Percentiles rank a stretch among this genome's conserved stretches.
These are phyloP conservation scores for Pythium oligandrum DNA, from an alignment of 352 stramenopile genomes.

Conservation along the genomic window DNA sequence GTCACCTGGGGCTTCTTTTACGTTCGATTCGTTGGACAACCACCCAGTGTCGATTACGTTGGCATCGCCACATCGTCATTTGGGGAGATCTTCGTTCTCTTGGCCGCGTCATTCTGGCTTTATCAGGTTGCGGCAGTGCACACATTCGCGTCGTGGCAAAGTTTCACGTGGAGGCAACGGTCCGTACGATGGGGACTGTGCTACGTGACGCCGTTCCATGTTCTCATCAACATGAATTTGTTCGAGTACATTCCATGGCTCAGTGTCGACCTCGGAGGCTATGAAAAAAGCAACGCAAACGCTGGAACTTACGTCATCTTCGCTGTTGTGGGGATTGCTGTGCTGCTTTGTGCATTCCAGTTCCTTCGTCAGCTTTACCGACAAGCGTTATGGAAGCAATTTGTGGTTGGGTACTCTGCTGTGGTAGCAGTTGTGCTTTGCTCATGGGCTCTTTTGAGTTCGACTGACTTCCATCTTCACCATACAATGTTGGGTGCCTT, in stretches of 20 bases:
- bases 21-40: slow-evolving; percentile 56
- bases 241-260: slow-evolving; percentile 71
- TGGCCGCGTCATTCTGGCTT: slow-evolving; percentile 40
- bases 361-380: slow-evolving; percentile 50
- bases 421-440: slow-evolving; percentile 27
- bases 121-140: slow-evolving; percentile 31
- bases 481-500: slow-evolving; percentile 67
- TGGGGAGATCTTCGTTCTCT: slow-evolving; percentile 59
- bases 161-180: slow-evolving; percentile 23
- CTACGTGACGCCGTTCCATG: slow-evolving; percentile 65
- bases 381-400: slow-evolving; percentile 28
- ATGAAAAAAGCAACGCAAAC: slow-evolving; percentile 36
- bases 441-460: slow-evolving; percentile 53
- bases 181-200: slow-evolving; percentile 51
- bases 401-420: slow-evolving; percentile 32
- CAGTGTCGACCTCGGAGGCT: slow-evolving; percentile 64
- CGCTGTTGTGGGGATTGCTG: slow-evolving; percentile 26
- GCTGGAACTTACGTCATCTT: slow-evolving; percentile 63
- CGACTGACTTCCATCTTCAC: slow-evolving; percentile 63
- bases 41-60: slow-evolving; percentile 53
- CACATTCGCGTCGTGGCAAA: slow-evolving; percentile 47
- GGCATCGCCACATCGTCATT: slow-evolving; percentile 42
- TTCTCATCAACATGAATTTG: slow-evolving; percentile 74
- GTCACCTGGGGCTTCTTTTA: slow-evolving; percentile 74
- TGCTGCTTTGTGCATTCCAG: slow-evolving; percentile 21